Conservation (phyloP, 441 rosid species). For the Adansonia rubrostipa region DNA sequence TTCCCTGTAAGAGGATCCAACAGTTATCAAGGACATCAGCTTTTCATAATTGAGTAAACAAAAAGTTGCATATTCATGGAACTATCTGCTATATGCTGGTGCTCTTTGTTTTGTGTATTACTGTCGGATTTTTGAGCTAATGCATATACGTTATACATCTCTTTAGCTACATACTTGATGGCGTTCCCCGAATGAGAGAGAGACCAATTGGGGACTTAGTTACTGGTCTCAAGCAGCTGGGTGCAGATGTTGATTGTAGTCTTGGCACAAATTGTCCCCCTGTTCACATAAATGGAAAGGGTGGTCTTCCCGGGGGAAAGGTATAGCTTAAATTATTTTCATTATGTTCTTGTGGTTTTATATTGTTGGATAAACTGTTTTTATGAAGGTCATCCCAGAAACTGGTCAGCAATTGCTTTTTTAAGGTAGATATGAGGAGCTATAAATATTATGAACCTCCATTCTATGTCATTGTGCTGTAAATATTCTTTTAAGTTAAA, state of each 20-base stretch:
- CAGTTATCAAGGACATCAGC: not conserved
- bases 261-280: constrained; percentile 87
- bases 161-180: constrained; percentile 91
- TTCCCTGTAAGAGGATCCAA: not conserved
- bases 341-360: constrained; percentile 10
- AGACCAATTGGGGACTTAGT: constrained; percentile 96
- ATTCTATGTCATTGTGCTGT: not conserved
- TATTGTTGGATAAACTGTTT: constrained; percentile 7
- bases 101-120: not conserved
- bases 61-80: not conserved
- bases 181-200: constrained; percentile 91
- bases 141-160: constrained; percentile 17
- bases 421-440: not conserved
- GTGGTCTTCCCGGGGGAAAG: constrained; percentile 99
- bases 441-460: no score
- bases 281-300: constrained; percentile 74
- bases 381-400: not conserved
- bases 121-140: constrained; percentile 9
- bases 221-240: constrained; percentile 90
- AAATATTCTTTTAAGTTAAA: not conserved
- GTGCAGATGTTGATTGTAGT: constrained; percentile 82
- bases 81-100: not conserved
- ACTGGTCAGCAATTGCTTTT: not conserved
- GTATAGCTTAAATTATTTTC: constrained; percentile 39
- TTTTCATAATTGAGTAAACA: not conserved